Base-by-base conservation (phyloP, 1,284 basidiomycete genomes). In the Cronartium ribicola region DNA sequence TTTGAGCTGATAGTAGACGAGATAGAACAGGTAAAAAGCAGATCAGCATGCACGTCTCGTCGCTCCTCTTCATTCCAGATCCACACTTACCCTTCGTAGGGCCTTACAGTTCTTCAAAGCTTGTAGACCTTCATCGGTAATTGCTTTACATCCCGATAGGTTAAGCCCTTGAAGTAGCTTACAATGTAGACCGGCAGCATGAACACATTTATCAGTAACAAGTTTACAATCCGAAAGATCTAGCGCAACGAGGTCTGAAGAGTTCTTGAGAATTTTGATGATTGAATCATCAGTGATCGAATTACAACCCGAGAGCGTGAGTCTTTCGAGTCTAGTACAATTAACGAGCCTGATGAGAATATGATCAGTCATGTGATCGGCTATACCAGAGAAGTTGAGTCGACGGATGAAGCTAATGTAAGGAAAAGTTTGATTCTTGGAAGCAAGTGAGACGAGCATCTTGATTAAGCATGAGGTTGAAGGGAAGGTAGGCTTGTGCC, bases 151-250 rank as follows among this genome's bases (percentile, higher is more conserved):
- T 6, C 89, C 89, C 36, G 88, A 87, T 59, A 98, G 84, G 81
- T 98, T 98, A 81, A 98, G 88, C 48, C 95, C 96, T 80, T 98
- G 96, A 14, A 98, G 82, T 75, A 88, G 88, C 76, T 84, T 86
- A 66, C 91, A 91, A 41, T 86, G 85, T 67, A 83, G 80, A 17
- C 91, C 91, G 36, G 95, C 85, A 40, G 86, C 86, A 55, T 87
- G 82, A 75, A 94, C 84, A 68, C 92, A 88, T 37, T 83, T 82
- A 81, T 94, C 89, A 46, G 88, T 87, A 6, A 89, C 88, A 8
- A 72, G 51, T 44, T 72, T 72, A 29, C 70, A 72, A 65, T 87
- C 85, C 2, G 88, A 91, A 74, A 98, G 85, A 83, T 99, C 95
- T 77, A 97, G 85, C 20, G 94, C 91, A 69, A 96, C 88, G 75